phyloP scores from a whole-genome alignment of 129 eudicot species.

The Flaveria trinervia region DNA sequence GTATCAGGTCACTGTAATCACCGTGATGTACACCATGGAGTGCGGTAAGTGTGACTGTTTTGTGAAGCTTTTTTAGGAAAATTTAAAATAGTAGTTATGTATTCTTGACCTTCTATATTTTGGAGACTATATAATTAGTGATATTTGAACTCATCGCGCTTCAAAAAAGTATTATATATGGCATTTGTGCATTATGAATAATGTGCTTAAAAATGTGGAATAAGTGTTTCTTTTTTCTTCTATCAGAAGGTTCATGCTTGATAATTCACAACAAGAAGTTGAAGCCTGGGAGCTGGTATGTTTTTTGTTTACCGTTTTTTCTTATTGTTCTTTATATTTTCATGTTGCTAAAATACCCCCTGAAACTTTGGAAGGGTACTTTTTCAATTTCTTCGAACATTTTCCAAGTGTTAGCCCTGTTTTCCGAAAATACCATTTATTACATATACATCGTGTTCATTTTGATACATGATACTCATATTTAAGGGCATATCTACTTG shows the following conservation, averaged over 20 bases:
- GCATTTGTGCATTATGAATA: neutral
- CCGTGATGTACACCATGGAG: constrained; percentile 72
- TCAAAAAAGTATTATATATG: constrained; percentile 11
- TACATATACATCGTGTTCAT: neutral
- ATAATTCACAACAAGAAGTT: constrained; percentile 39
- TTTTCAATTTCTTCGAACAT: neutral
- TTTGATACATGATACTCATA: neutral
- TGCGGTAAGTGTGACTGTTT: constrained; percentile 50
- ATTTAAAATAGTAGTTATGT: neutral
- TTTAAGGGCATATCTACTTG: neutral
- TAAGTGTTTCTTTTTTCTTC: constrained; percentile 13
- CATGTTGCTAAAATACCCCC: neutral
- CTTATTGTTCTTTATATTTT: neutral
- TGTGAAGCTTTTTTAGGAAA: neutral
- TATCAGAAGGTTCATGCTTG: constrained; percentile 56
- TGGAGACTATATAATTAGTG: neutral
- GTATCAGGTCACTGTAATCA: constrained; percentile 97
- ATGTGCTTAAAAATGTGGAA: neutral
- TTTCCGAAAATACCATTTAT: neutral
- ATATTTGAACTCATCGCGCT: constrained; percentile 2
- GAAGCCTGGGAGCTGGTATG: constrained; percentile 92
- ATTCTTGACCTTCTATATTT: neutral
- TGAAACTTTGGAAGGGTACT: neutral
- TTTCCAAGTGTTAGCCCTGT: neutral
- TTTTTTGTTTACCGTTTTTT: constrained; percentile 15